Conservation (phyloP, 2,329 filamentous ascomycete genomes). For the Ophiostoma triangulosporum region DNA sequence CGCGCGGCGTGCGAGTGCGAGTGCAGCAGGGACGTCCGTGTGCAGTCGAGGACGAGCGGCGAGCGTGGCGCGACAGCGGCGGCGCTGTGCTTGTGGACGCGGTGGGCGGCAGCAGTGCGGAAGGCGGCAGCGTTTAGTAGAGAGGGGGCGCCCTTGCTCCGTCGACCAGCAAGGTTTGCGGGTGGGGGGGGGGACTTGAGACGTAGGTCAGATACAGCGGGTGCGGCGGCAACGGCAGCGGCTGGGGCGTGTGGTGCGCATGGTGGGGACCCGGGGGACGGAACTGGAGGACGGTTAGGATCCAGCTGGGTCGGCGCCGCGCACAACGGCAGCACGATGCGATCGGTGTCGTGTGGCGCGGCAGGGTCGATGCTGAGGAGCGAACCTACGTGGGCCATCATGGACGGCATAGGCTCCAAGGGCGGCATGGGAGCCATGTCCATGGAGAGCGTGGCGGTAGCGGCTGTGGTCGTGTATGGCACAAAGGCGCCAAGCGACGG, state of each 20-base stretch:
- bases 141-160: slow-evolving; percentile 35
- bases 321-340: slow-evolving; percentile 3
- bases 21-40: slow-evolving; percentile 18
- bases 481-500: background rate
- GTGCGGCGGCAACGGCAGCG: background rate
- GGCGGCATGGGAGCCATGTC: slow-evolving; percentile 5
- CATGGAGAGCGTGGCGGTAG: slow-evolving; percentile 1
- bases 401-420: slow-evolving; percentile 3
- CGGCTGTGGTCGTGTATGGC: slow-evolving; percentile 5
- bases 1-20: slow-evolving; percentile 21
- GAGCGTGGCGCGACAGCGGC: slow-evolving; percentile 26
- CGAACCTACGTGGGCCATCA: slow-evolving; percentile 10
- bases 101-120: slow-evolving; percentile 28
- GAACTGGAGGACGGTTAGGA: background rate
- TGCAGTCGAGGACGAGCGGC: slow-evolving; percentile 19
- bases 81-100: slow-evolving; percentile 27
- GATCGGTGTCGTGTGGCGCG: slow-evolving; percentile 5
- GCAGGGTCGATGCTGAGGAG: slow-evolving; percentile 8
- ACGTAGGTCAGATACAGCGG: slow-evolving; percentile 20
- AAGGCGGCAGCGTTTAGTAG: slow-evolving; percentile 33
- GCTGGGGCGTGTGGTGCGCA: slow-evolving; percentile 17
- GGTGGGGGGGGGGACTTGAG: slow-evolving; percentile 36
- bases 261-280: background rate
- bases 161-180: slow-evolving; percentile 40
- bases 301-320: slow-evolving; percentile 4